Conservation (phyloP, 2,329 filamentous ascomycete species). For the Cylindrodendrum hubeiense region DNA sequence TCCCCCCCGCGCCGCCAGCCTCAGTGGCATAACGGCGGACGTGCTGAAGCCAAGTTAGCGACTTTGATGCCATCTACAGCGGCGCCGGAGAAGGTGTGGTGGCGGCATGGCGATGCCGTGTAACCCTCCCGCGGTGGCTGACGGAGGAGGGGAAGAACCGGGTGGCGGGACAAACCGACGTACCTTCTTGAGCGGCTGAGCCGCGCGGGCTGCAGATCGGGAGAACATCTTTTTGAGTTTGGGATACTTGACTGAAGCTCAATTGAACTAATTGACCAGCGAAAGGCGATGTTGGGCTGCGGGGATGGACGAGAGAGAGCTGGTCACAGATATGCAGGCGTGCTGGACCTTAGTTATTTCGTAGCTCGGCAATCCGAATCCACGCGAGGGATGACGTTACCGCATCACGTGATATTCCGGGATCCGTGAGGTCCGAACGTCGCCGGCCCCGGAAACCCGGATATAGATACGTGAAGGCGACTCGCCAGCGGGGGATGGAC, state of each 20-base stretch:
- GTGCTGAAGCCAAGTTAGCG: conserved; percentile 56
- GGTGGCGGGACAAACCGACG: conserved; percentile 41
- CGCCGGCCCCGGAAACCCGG: conserved; percentile 23
- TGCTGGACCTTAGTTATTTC: conserved; percentile 21
- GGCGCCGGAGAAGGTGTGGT: not conserved
- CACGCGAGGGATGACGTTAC: conserved; percentile 25
- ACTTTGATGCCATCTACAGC: not conserved
- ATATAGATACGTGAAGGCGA: conserved; percentile 8
- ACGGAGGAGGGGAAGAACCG: conserved; percentile 11
- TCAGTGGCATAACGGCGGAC: conserved; percentile 78
- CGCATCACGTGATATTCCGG: conserved; percentile 18
- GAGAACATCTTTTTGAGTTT: conserved; percentile 70
- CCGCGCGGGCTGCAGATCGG: conserved; percentile 72
- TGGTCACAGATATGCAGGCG: conserved; percentile 25
- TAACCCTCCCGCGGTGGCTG: conserved; percentile 4
- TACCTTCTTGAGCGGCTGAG: conserved; percentile 76
- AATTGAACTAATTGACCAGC: conserved; percentile 42
- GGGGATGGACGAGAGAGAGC: conserved; percentile 25
- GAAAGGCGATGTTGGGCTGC: conserved; percentile 25
- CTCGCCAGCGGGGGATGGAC: not conserved
- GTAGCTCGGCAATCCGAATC: conserved; percentile 9
- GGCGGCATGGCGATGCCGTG: conserved; percentile 20
- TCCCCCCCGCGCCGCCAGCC: conserved; percentile 62
- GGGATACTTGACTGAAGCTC: conserved; percentile 30
- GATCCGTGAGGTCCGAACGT: conserved; percentile 6